Base-by-base conservation (phyloP, 345 rosid species). In the Camelina sativa region DNA sequence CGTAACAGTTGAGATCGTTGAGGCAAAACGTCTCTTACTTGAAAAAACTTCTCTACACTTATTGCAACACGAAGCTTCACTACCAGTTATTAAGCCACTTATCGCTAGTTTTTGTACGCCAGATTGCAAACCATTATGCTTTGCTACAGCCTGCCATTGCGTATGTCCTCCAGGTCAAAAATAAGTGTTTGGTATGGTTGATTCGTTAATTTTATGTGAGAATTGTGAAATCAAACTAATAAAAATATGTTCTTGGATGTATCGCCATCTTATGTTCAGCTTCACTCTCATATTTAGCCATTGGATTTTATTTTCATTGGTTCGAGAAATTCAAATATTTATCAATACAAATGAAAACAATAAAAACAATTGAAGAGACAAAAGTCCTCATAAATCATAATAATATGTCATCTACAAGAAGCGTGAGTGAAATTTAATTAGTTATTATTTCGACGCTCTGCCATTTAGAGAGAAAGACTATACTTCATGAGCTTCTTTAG, bases 401-500 rank as follows among this genome's bases (percentile, higher is more conserved):
- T 11, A 11, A 41, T 40, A 3, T 40, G 44, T 37, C 44, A 40
- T 11, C 15, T 2, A 22, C 23, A 22, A 22, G 23, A 22, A 22
- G 23, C 23, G 34, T 30, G 34, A 30, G 34, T 30, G 34, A 30
- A 4, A 30, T 30, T 30, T 30, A 4, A 30, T 30, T 30, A 32
- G 35, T 32, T 32, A 32, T 32, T 32, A 32, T 7, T 34, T 34
- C 8, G 37, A 34, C 37, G 37, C 8, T 34, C 37, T 34, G 37
- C 37, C 37, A 34, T 34, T 34, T 34, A 85, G 64, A 91, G 83
- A 19, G 87, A 86, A 48, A 85, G 84, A 4, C 87, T 75, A 63
- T 87, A 73, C 89, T 85, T 89, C 87, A 86, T 46, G 32, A 91
- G 73, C 83, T 87, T 88, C 92, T 17, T 74, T 90, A 74, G 85